Conservation (phyloP, 2,329 filamentous ascomycete genomes). For the Ophiostoma ulmi region DNA sequence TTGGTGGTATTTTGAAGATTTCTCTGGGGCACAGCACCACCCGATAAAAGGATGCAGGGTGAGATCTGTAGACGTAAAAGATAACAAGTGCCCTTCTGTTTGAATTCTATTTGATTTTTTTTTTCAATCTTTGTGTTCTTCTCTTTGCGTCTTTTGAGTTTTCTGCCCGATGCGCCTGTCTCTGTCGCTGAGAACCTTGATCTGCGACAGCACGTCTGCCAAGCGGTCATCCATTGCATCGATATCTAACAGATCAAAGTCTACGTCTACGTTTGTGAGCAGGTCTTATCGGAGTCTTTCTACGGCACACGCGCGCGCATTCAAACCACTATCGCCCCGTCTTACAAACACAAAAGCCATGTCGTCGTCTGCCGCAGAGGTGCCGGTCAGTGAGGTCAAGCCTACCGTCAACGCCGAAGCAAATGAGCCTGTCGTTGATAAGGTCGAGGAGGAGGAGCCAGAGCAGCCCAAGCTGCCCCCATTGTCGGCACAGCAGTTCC, state of each 20-base stretch:
- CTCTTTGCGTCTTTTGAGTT: neutral
- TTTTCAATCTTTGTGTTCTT: neutral
- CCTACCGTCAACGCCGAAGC: neutral
- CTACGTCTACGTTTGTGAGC: neutral
- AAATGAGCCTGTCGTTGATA: neutral
- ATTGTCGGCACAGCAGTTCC: slow-evolving; percentile 62
- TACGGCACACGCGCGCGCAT: neutral
- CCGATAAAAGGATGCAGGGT: neutral
- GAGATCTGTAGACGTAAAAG: slow-evolving; percentile 4
- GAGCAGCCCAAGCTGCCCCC: slow-evolving; percentile 46
- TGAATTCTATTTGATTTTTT: neutral
- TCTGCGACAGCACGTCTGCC: slow-evolving; percentile 13
- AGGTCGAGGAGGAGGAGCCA: slow-evolving; percentile 17
- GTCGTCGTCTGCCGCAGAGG: slow-evolving; percentile 8
- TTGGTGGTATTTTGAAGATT: slow-evolving; percentile 7
- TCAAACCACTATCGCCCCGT: neutral
- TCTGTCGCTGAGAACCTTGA: neutral
- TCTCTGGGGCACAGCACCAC: slow-evolving; percentile 4
- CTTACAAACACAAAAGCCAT: neutral
- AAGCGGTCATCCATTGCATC: neutral
- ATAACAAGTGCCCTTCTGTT: neutral
- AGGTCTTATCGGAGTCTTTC: neutral
- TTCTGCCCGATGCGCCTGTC: slow-evolving; percentile 15
- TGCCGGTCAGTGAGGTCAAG: neutral
- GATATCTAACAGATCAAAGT: neutral